phyloP scores from a whole-genome alignment of 441 rosid species.

The Bocquillonia castaneifolia region DNA sequence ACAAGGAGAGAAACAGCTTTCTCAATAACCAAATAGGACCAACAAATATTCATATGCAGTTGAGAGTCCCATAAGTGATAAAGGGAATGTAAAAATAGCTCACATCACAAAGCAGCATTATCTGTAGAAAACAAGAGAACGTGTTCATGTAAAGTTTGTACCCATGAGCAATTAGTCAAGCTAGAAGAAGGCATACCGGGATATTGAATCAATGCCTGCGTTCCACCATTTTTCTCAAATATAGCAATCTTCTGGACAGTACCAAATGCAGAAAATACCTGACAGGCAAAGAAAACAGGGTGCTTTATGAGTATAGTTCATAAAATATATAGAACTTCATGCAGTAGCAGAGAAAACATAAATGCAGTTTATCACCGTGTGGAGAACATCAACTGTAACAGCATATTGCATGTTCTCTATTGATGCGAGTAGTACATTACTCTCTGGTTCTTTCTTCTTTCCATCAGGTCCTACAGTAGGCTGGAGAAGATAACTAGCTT shows the following conservation, averaged over 20 bases:
- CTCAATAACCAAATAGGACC: background rate
- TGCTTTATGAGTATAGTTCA: slow-evolving; percentile 9
- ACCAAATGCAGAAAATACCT: slow-evolving; percentile 96
- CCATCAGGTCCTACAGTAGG: slow-evolving; percentile 87
- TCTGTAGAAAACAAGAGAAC: background rate
- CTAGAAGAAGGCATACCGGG: slow-evolving; percentile 49
- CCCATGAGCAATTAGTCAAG: slow-evolving; percentile 15
- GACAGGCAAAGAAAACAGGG: slow-evolving; percentile 13
- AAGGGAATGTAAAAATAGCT: background rate
- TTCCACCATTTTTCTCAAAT: slow-evolving; percentile 95
- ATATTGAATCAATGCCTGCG: slow-evolving; percentile 91
- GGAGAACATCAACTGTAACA: slow-evolving; percentile 86
- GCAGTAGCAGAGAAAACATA: slow-evolving; percentile 5
- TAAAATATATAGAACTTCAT: slow-evolving; percentile 4
- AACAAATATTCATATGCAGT: background rate
- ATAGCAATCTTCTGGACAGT: slow-evolving; percentile 91
- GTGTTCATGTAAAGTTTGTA: background rate
- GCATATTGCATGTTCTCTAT: slow-evolving; percentile 99
- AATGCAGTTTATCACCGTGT: slow-evolving; percentile 52
- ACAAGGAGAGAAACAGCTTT: background rate
- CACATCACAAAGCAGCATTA: background rate
- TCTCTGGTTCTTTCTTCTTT: slow-evolving; percentile 81
- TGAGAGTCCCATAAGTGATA: too few relatives aligned
- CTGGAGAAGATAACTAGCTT: slow-evolving; percentile 39
- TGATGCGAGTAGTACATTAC: slow-evolving; percentile 91